These are phyloP conservation scores for Pythium insidiosum DNA, from an alignment of 352 stramenopile species.

Conservation along the genomic window DNA sequence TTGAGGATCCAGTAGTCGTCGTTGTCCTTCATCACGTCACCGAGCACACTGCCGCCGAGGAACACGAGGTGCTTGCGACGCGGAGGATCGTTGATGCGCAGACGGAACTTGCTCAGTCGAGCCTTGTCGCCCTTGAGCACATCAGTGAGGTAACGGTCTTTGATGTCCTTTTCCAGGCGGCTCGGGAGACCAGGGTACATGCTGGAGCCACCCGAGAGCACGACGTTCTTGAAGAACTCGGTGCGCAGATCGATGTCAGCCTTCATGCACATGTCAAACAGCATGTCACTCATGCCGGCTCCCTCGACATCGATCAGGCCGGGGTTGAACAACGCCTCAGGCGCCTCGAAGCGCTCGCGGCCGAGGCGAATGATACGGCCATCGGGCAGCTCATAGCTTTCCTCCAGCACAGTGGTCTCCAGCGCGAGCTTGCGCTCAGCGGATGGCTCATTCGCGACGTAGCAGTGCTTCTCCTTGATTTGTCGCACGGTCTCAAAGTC, in stretches of 20 bases:
- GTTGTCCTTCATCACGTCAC: slow-evolving; percentile 92
- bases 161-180: slow-evolving; percentile 91
- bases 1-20: slow-evolving; percentile 94
- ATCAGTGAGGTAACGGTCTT: slow-evolving; percentile 72
- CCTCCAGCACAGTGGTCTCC: slow-evolving; percentile 91
- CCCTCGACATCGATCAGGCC: slow-evolving; percentile 96
- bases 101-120: slow-evolving; percentile 89
- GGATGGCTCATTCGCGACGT: slow-evolving; percentile 86
- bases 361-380: slow-evolving; percentile 93
- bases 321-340: slow-evolving; percentile 96
- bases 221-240: slow-evolving; percentile 98
- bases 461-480: slow-evolving; percentile 94
- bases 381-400: slow-evolving; percentile 95
- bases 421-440: slow-evolving; percentile 79
- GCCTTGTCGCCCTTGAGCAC: slow-evolving; percentile 85
- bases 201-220: slow-evolving; percentile 89
- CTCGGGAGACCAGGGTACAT: slow-evolving; percentile 95
- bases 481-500: slow-evolving; percentile 91
- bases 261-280: slow-evolving; percentile 98
- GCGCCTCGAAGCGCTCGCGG: slow-evolving; percentile 93
- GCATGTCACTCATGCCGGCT: slow-evolving; percentile 92
- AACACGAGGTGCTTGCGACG: slow-evolving; percentile 96
- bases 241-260: slow-evolving; percentile 91
- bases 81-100: slow-evolving; percentile 94
- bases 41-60: slow-evolving; percentile 89